Evolutionary conservation across 2,329 filamentous ascomycete genomes (phyloP).

Genomic region (Colletotrichum chrysophilum): DNA sequence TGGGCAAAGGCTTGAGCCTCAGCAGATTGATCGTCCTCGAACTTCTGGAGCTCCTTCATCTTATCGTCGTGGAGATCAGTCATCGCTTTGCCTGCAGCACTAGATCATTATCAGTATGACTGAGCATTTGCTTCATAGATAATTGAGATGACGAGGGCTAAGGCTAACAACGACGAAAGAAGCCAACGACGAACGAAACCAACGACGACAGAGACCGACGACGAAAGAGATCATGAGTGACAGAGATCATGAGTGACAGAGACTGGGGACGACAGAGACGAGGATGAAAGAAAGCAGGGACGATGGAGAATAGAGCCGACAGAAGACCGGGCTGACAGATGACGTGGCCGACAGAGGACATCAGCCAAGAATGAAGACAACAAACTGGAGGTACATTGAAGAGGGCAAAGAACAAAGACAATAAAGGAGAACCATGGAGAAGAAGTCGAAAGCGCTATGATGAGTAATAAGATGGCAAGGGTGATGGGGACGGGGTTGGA

Average conservation of each 20-base stretch:
- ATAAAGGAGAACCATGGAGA: no score
- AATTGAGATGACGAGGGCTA: background rate
- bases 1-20: background rate
- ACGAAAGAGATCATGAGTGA: background rate
- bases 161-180: background rate
- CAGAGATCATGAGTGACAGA: no score
- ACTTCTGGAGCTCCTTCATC: background rate
- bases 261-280: no score
- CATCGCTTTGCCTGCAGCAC: background rate
- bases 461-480: no score
- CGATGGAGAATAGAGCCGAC: background rate
- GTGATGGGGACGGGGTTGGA: no score
- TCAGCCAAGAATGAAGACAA: background rate
- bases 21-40: background rate
- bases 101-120: background rate
- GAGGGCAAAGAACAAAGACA: no score
- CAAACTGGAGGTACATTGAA: no score
- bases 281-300: background rate
- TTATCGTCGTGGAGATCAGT: background rate
- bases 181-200: background rate
- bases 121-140: background rate
- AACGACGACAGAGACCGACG: fast-evolving
- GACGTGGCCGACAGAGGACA: background rate
- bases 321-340: background rate
- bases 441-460: no score